Evolutionary conservation across 495 filamentous ascomycete genomes (phyloP).

Genomic region (Cairneyella variabilis): DNA sequence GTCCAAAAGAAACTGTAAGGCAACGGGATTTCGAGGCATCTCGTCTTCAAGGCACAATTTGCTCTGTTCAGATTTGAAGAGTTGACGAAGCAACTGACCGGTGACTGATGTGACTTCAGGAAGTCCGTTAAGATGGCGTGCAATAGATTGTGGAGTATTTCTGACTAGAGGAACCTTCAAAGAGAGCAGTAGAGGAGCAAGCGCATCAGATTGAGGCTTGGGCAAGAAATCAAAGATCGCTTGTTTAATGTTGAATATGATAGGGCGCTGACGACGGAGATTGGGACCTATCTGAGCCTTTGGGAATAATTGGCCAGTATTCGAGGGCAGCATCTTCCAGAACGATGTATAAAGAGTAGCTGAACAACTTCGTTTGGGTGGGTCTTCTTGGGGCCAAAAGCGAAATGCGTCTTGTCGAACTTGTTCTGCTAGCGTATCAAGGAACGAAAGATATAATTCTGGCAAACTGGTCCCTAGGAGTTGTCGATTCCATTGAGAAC

Average conservation of each 20-base stretch:
- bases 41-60: conserved; percentile 9
- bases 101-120: not conserved
- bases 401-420: conserved; percentile 24
- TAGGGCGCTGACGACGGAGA: not conserved
- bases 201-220: not conserved
- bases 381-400: conserved; percentile 32
- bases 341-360: conserved; percentile 14
- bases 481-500: conserved; percentile 37
- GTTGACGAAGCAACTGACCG: conserved; percentile 7
- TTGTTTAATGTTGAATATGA: conserved; percentile 11
- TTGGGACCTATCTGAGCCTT: conserved; percentile 5
- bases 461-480: conserved; percentile 31
- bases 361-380: conserved; percentile 20
- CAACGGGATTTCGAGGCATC: not conserved
- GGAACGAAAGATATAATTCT: conserved; percentile 32
- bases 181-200: conserved; percentile 11
- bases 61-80: conserved; percentile 16
- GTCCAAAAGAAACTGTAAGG: conserved; percentile 19
- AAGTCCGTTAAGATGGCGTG: not conserved
- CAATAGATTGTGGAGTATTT: conserved; percentile 7
- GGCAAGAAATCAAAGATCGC: conserved; percentile 11
- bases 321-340: conserved; percentile 12
- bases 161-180: conserved; percentile 15
- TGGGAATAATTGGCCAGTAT: conserved; percentile 15
- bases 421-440: conserved; percentile 26